Percentiles rank a stretch among this genome's conserved stretches.
Conservation (phyloP, 148 eudicot species). For the Dianthus caryophyllus region DNA sequence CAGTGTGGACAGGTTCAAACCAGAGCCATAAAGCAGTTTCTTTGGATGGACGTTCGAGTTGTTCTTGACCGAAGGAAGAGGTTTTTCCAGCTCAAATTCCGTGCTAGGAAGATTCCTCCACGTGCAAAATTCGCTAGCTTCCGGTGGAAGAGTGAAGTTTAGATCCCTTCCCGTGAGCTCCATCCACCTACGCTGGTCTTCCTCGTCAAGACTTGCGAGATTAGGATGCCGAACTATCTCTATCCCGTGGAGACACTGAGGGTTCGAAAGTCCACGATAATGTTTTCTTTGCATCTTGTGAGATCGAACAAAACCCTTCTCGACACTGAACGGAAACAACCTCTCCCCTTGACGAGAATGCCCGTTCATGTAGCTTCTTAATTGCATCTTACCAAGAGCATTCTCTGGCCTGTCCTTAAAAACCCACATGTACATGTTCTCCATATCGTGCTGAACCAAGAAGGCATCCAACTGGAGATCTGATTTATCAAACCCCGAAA, state of each 20-base stretch:
- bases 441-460: slow-evolving; percentile 88
- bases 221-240: slow-evolving; percentile 56
- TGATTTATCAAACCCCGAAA: slow-evolving; percentile 64
- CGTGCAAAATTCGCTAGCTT: slow-evolving; percentile 61
- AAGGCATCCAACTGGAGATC: slow-evolving; percentile 71
- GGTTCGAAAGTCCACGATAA: slow-evolving; percentile 75
- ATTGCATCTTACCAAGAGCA: slow-evolving; percentile 85
- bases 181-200: slow-evolving; percentile 70
- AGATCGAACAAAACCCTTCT: slow-evolving; percentile 83
- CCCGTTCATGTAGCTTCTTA: slow-evolving; percentile 87
- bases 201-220: slow-evolving; percentile 54
- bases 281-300: slow-evolving; percentile 86
- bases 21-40: slow-evolving; percentile 59
- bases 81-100: slow-evolving; percentile 66
- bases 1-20: slow-evolving; percentile 55
- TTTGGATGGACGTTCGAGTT: slow-evolving; percentile 35
- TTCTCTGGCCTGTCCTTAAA: slow-evolving; percentile 69
- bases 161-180: slow-evolving; percentile 60
- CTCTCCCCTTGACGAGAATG: slow-evolving; percentile 75
- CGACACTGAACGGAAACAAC: slow-evolving; percentile 65
- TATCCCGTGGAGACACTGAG: slow-evolving; percentile 71
- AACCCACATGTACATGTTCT: slow-evolving; percentile 91
- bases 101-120: slow-evolving; percentile 73
- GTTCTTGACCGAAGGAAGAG: slow-evolving; percentile 42
- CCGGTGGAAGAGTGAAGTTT: slow-evolving; percentile 49